phyloP scores from a whole-genome alignment of 148 eudicot genomes.

The Vaccinium vitisidaea region DNA sequence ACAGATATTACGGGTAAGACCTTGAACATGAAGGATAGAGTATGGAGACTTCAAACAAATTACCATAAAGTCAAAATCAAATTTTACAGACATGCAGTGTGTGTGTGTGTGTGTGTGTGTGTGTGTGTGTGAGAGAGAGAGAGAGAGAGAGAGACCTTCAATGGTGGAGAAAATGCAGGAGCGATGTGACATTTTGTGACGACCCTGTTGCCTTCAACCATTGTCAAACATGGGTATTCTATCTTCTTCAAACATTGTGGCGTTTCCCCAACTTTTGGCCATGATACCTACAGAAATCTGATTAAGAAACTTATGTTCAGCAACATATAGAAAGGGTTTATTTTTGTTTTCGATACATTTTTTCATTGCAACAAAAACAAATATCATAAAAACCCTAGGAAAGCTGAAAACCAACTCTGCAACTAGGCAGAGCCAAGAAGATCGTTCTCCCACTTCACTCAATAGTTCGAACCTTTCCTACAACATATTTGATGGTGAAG shows the following conservation, averaged over 20 bases:
- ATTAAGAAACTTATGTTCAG: too few relatives aligned
- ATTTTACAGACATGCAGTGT: too few relatives aligned
- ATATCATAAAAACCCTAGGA: background rate
- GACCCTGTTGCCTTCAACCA: background rate
- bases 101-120: too few relatives aligned
- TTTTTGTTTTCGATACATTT: background rate
- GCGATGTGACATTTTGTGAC: background rate
- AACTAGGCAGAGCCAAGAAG: background rate
- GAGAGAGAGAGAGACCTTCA: background rate
- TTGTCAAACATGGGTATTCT: background rate
- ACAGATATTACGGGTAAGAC: background rate
- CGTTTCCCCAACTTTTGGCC: background rate
- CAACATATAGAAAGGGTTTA: background rate
- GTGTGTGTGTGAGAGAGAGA: too few relatives aligned
- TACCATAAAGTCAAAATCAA: too few relatives aligned
- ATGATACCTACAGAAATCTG: background rate
- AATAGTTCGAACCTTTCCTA: constrained; percentile 28
- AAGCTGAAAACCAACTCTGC: background rate
- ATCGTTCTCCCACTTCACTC: background rate
- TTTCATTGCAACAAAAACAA: background rate
- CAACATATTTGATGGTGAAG: constrained; percentile 29
- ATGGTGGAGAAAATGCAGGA: background rate
- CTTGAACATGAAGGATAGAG: background rate
- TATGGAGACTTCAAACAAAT: too few relatives aligned
- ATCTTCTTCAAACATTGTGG: background rate